These are phyloP conservation scores for Iris macrosiphon DNA, from an alignment of 106 monocot species.

Conservation along the genomic window DNA sequence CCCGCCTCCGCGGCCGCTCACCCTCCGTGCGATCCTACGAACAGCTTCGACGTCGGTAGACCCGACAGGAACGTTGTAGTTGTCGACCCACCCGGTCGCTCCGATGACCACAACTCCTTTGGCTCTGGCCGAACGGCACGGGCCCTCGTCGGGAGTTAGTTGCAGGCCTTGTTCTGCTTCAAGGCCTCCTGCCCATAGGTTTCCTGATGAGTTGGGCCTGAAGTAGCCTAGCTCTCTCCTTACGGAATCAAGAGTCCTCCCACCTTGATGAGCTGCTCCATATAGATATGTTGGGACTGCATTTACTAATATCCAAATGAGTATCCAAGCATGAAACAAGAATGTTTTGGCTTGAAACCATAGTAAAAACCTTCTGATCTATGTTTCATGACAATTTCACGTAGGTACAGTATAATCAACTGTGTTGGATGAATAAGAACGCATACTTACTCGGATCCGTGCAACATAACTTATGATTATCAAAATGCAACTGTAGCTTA, in stretches of 20 bases:
- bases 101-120: conserved; percentile 66
- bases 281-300: conserved; percentile 78
- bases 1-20: conserved; percentile 76
- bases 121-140: conserved; percentile 4
- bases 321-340: not conserved
- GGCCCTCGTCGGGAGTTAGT: conserved; percentile 54
- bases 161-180: not conserved
- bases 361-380: too few relatives aligned
- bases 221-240: conserved; percentile 85
- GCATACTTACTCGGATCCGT: too few relatives aligned
- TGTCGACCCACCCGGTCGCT: conserved; percentile 61
- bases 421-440: too few relatives aligned
- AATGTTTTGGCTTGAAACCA: too few relatives aligned
- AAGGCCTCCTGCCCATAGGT: conserved; percentile 47
- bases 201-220: conserved; percentile 49
- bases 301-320: not conserved
- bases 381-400: too few relatives aligned
- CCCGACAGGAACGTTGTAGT: conserved; percentile 72
- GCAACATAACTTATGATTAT: too few relatives aligned
- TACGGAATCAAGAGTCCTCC: conserved; percentile 44
- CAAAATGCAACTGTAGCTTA: too few relatives aligned
- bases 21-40: conserved; percentile 38
- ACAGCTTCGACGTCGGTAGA: conserved; percentile 36
- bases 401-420: too few relatives aligned
- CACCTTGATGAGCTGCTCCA: conserved; percentile 52